Percentiles rank a stretch among this genome's conserved stretches.
Evolutionary conservation across 2,329 filamentous ascomycete species (phyloP).

Genomic region (Phyllosticta citrichinensis): DNA sequence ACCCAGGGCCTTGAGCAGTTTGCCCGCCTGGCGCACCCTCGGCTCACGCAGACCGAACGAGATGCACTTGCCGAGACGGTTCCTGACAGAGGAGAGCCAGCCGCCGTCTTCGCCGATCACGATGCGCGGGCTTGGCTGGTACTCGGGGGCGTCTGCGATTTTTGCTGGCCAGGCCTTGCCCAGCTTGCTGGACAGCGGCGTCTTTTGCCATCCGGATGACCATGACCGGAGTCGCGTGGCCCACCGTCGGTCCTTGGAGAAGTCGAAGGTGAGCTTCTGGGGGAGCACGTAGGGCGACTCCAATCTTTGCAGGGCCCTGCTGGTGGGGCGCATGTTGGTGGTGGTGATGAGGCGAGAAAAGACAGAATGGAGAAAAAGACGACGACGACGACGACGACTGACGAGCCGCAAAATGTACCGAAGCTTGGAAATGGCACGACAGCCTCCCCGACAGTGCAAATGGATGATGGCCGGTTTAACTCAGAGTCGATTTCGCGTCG

Average conservation of each 20-base stretch:
- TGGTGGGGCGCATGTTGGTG: neutral
- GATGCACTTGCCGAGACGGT: slow-evolving; percentile 63
- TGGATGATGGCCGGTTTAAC: too few relatives aligned
- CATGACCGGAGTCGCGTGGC: neutral
- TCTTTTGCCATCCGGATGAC: neutral
- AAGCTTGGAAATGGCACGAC: neutral
- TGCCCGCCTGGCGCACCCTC: slow-evolving; percentile 44
- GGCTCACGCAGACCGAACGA: slow-evolving; percentile 58
- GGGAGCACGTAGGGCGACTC: neutral
- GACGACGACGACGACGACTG: neutral
- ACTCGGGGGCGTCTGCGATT: neutral
- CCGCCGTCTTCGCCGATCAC: neutral
- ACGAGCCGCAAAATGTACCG: neutral
- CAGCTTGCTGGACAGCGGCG: neutral
- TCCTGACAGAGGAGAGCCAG: slow-evolving; percentile 61
- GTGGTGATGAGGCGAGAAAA: neutral
- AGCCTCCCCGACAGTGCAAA: too few relatives aligned
- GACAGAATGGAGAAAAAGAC: neutral
- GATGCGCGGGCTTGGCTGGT: neutral
- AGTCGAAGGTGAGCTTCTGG: neutral
- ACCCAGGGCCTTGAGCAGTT: slow-evolving; percentile 48
- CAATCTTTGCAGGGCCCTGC: neutral
- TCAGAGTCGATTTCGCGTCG: neutral
- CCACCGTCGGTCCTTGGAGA: neutral
- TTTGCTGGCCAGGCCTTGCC: too few relatives aligned